These are phyloP conservation scores for Paraphaeosphaeria sporulosa DNA, from an alignment of 2,329 filamentous ascomycete genomes.

Conservation along the genomic window DNA sequence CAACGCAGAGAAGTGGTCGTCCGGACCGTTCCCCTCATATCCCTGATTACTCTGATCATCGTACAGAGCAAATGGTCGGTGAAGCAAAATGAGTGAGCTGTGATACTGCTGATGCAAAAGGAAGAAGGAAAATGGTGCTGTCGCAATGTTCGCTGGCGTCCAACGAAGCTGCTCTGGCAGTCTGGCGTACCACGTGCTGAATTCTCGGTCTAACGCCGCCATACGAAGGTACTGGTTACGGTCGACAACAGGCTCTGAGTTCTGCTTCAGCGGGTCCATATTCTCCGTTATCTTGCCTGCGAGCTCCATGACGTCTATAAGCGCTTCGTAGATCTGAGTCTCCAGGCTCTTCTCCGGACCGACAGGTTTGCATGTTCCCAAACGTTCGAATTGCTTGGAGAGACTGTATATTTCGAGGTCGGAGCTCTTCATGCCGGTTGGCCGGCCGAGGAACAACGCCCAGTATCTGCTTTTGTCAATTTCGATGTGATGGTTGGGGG, in stretches of 20 bases:
- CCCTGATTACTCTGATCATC: constrained; percentile 49
- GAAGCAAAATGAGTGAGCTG: constrained; percentile 60
- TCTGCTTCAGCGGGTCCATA: constrained; percentile 43
- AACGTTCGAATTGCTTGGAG: constrained; percentile 55
- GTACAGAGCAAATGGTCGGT: constrained; percentile 63
- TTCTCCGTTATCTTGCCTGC: constrained; percentile 61
- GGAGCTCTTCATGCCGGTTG: constrained; percentile 62
- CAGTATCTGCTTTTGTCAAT: constrained; percentile 49
- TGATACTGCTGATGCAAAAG: constrained; percentile 65
- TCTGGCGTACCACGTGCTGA: constrained; percentile 63
- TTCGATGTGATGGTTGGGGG: background rate
- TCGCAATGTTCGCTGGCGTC: constrained; percentile 46
- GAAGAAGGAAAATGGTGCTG: constrained; percentile 56
- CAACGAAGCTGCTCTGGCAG: constrained; percentile 56
- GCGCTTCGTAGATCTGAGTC: constrained; percentile 59
- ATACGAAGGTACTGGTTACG: constrained; percentile 60
- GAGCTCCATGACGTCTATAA: constrained; percentile 65
- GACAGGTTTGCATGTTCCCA: constrained; percentile 49
- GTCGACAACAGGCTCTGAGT: constrained; percentile 46
- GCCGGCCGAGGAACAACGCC: constrained; percentile 63
- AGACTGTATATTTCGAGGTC: constrained; percentile 60
- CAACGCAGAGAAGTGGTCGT: constrained; percentile 55
- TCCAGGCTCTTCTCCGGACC: constrained; percentile 43
- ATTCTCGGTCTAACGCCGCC: constrained; percentile 60
- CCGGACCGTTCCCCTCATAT: constrained; percentile 44